A percentile compares a stretch with the other conserved stretches of the same genome.
These are phyloP conservation scores for Quercus ilex DNA, from an alignment of 306 rosid species.

Conservation along the genomic window DNA sequence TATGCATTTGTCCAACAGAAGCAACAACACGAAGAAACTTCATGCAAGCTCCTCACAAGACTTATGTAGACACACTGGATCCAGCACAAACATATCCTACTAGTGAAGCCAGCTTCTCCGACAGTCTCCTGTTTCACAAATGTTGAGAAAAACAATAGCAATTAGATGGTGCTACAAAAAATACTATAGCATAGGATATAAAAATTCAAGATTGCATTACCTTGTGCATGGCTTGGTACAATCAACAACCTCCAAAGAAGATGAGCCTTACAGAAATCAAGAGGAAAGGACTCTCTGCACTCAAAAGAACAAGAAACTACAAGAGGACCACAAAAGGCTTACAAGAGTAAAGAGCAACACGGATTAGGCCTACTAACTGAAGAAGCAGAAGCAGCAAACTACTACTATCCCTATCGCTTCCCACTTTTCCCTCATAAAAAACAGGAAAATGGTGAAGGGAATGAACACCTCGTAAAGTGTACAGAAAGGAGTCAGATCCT, in stretches of 20 bases:
- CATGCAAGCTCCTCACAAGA: conserved; percentile 2
- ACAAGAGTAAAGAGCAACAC: conserved; percentile 22
- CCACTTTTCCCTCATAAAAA: conserved; percentile 65
- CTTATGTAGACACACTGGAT: background rate
- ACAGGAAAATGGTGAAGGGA: conserved; percentile 53
- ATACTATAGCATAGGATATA: background rate
- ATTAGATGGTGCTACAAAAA: background rate
- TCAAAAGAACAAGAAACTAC: background rate
- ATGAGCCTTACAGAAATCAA: conserved; percentile 10
- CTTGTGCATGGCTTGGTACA: conserved; percentile 39
- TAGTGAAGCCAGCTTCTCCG: background rate
- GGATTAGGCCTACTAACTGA: conserved; percentile 25
- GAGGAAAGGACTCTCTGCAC: conserved; percentile 22
- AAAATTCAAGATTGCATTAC: conserved; percentile 18
- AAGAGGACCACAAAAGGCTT: conserved; percentile 4
- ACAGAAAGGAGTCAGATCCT: conserved; percentile 22
- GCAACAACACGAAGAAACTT: background rate
- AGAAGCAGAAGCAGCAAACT: conserved; percentile 28
- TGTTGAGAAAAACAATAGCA: background rate
- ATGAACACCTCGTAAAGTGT: conserved; percentile 25
- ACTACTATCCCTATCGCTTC: conserved; percentile 32
- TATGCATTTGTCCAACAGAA: background rate
- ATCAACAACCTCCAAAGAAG: conserved; percentile 41
- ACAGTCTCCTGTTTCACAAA: conserved; percentile 44
- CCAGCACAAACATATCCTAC: background rate